phyloP scores from a whole-genome alignment of 805 yeast species.

The Naumovozyma castellii region DNA sequence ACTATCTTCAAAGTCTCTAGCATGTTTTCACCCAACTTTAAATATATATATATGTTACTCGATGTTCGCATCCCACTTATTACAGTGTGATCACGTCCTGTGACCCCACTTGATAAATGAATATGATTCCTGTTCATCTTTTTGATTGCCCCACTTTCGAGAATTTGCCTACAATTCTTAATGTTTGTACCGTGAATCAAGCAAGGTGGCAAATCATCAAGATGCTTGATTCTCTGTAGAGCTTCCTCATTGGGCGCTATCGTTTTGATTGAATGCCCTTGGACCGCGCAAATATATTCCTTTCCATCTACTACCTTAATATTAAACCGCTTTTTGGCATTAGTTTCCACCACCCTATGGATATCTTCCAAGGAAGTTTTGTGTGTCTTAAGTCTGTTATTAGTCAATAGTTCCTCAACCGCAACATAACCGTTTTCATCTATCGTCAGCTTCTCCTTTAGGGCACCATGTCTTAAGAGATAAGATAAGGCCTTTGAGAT shows the following conservation, averaged over 20 bases:
- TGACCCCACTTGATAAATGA: slow-evolving; percentile 64
- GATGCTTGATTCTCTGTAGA: slow-evolving; percentile 30
- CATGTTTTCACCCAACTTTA: slow-evolving; percentile 46
- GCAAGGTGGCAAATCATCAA: slow-evolving; percentile 37
- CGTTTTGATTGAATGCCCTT: slow-evolving; percentile 69
- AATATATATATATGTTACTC: slow-evolving; percentile 46
- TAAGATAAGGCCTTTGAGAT: slow-evolving; percentile 71
- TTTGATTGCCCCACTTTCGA: slow-evolving; percentile 47
- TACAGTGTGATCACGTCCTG: slow-evolving; percentile 35
- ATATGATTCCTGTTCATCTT: slow-evolving; percentile 75
- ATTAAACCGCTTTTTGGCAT: slow-evolving; percentile 65
- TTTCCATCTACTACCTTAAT: slow-evolving; percentile 29
- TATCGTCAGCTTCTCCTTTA: slow-evolving; percentile 53
- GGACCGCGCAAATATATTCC: slow-evolving; percentile 68
- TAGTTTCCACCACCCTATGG: slow-evolving; percentile 46
- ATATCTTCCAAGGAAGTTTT: slow-evolving; percentile 51
- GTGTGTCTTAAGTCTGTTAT: slow-evolving; percentile 48
- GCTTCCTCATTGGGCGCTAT: slow-evolving; percentile 36
- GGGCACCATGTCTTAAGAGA: slow-evolving; percentile 80
- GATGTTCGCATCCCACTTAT: slow-evolving; percentile 67
- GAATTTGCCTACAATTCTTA: slow-evolving; percentile 39
- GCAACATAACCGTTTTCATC: slow-evolving; percentile 59
- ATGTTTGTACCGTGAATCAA: slow-evolving; percentile 76
- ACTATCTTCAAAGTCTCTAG: slow-evolving; percentile 35
- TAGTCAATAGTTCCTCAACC: slow-evolving; percentile 43